Evolutionary conservation across 1,139 yeast species (phyloP).

Genomic region (Hyphopichia pseudoburtonii): DNA sequence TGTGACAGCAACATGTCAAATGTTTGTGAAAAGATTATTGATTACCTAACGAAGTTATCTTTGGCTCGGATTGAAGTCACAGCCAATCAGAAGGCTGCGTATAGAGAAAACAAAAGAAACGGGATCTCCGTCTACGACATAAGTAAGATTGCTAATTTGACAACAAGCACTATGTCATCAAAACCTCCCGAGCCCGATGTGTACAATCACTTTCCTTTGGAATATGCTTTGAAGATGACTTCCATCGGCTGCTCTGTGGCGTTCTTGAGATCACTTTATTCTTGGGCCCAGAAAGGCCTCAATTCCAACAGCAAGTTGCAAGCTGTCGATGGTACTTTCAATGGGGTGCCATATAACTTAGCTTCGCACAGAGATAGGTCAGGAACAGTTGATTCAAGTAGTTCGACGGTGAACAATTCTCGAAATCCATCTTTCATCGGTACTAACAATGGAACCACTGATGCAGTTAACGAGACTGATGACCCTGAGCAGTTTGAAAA

Average conservation of each 20-base stretch:
- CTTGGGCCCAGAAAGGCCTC: conserved; percentile 86
- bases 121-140: conserved; percentile 76
- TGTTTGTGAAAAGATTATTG: conserved; percentile 78
- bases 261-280: conserved; percentile 72
- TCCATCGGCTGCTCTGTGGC: conserved; percentile 82
- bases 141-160: conserved; percentile 69
- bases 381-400: conserved; percentile 40
- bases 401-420: conserved; percentile 27
- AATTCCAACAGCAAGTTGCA: conserved; percentile 6
- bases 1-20: conserved; percentile 86
- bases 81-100: conserved; percentile 64
- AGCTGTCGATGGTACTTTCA: not conserved
- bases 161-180: conserved; percentile 64
- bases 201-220: conserved; percentile 61
- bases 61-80: conserved; percentile 72
- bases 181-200: conserved; percentile 65
- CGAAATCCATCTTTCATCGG: conserved; percentile 28
- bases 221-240: conserved; percentile 80
- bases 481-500: conserved; percentile 86
- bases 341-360: not conserved
- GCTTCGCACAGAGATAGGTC: conserved; percentile 37
- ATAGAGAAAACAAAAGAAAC: conserved; percentile 57
- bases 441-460: conserved; percentile 15
- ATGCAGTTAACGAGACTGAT: conserved; percentile 44
- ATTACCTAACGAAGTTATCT: conserved; percentile 73